Conservation (phyloP, 805 yeast genomes). For the Nakazawaea sp. region DNA sequence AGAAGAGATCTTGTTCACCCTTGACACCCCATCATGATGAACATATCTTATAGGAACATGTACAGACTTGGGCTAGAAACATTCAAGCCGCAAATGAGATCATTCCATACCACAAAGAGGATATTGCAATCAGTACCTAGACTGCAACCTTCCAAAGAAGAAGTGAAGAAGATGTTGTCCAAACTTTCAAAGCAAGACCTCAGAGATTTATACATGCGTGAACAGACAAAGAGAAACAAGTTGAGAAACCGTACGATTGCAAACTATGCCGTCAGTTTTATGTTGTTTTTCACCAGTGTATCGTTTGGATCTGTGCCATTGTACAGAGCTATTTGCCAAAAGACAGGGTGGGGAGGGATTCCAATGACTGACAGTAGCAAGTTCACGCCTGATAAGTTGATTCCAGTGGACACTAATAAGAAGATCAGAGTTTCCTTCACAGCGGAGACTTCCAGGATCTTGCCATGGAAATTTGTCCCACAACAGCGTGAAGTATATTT, state of each 20-base stretch:
- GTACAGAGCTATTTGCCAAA: conserved; percentile 84
- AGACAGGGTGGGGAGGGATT: conserved; percentile 94
- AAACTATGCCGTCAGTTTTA: conserved; percentile 62
- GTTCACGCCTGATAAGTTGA: conserved; percentile 80
- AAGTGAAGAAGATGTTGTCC: conserved; percentile 17
- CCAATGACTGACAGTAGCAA: conserved; percentile 80
- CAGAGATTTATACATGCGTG: conserved; percentile 18
- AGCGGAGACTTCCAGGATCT: conserved; percentile 80
- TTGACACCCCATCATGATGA: too few relatives aligned
- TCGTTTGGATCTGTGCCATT: conserved; percentile 90
- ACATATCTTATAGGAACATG: too few relatives aligned
- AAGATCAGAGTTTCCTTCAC: conserved; percentile 83
- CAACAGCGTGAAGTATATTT: conserved; percentile 90
- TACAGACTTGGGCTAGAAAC: too few relatives aligned
- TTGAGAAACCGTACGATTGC: conserved; percentile 47
- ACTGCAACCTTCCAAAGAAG: conserved; percentile 4
- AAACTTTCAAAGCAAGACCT: conserved; percentile 25
- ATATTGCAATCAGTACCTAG: background rate
- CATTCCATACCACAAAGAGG: background rate
- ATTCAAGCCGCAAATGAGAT: background rate
- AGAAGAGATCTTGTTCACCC: too few relatives aligned
- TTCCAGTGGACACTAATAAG: conserved; percentile 81
- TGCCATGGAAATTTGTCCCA: conserved; percentile 95
- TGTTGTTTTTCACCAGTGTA: conserved; percentile 63
- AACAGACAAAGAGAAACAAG: conserved; percentile 20